Evolutionary conservation across 768 basidiomycete species (phyloP), one percentile per base, ranked within the genome.

Genomic region (Tylopilus plumbeoviolaceoides): DNA sequence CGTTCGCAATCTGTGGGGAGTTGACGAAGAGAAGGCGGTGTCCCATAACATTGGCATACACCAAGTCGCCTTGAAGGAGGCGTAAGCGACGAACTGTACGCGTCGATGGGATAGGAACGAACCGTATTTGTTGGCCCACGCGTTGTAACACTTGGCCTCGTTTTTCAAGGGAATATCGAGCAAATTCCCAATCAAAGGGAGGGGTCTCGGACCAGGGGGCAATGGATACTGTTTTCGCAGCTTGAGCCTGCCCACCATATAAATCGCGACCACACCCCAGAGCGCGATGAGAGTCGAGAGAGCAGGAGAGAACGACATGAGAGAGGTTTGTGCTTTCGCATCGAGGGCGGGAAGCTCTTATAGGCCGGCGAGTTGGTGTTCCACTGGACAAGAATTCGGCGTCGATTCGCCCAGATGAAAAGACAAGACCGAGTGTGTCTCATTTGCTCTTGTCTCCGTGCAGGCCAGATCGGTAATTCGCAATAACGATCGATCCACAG

Each of bases 111-210:
- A 7, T 4, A 20, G 12, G 30, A 25, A 60, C 64, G 35, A 43
- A 73, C 75, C 66, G 48, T 70, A 66, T 58, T 70, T 63, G 14
- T 71, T 65, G 42, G 71, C 68, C 76, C 74, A 77, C 39, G 63
- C 56, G 7, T 72, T 66, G 59, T 82, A 84, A 0, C 71, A 69
- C 30, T 59, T 60, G 61, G 74, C 72, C 44, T 72, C 73, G 33
- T 70, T 59, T 15, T 62, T 63, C 62, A 54, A 65, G 7, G 76
- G 73, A 40, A 81, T 63, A 57, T 81, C 75, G 43, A 72, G 66
- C 33, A 84, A 58, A 63, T 83, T 81, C 14, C 82, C 82, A 31
- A 83, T 63, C 28, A 83, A 52, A 25, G 80, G 81, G n/a, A 74
- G 66, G 8, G 75, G 74, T 42, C 63, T 73, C 2, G 83, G 83